These are phyloP conservation scores for Coemansia sp. DNA, from an alignment of 192 early-diverging fungal genomes.

Conservation along the genomic window DNA sequence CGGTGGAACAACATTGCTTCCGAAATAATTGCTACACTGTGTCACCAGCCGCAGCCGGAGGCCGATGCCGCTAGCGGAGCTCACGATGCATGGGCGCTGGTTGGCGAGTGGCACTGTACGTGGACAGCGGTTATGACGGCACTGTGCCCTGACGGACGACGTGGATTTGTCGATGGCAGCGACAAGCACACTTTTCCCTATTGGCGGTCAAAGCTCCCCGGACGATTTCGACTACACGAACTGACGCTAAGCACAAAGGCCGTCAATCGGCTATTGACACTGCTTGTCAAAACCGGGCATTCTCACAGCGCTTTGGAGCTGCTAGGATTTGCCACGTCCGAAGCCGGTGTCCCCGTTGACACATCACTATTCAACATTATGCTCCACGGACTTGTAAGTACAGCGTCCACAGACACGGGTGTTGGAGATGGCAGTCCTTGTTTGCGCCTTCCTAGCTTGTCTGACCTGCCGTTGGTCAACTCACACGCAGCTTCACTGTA, in stretches of 20 bases:
- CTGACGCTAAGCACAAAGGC: conserved; percentile 42
- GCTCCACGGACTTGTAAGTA: conserved; percentile 19
- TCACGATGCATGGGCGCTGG: conserved; percentile 14
- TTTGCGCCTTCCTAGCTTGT: conserved; percentile 10
- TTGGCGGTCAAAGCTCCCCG: conserved; percentile 40
- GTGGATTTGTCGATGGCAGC: conserved; percentile 16
- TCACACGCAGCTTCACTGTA: conserved; percentile 13
- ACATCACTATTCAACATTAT: conserved; percentile 39
- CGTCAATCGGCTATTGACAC: conserved; percentile 14
- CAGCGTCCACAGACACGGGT: background rate
- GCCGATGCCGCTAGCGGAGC: background rate
- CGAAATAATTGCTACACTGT: conserved; percentile 13
- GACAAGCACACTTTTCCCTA: conserved; percentile 29
- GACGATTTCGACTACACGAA: conserved; percentile 31
- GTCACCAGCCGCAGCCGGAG: background rate
- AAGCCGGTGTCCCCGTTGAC: conserved; percentile 25
- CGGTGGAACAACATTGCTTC: conserved; percentile 53
- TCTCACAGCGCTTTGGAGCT: conserved; percentile 15
- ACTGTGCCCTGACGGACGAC: conserved; percentile 34
- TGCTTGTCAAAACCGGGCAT: conserved; percentile 18
- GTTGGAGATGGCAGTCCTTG: background rate
- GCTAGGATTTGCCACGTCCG: conserved; percentile 36
- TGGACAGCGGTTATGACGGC: conserved; percentile 35
- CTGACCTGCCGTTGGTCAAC: conserved; percentile 21
- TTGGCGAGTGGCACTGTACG: conserved; percentile 34